A percentile compares a stretch with the other conserved stretches of the same genome.
phyloP scores from a whole-genome alignment of 129 eudicot genomes.

The Ambrosia artemisiifolia region DNA sequence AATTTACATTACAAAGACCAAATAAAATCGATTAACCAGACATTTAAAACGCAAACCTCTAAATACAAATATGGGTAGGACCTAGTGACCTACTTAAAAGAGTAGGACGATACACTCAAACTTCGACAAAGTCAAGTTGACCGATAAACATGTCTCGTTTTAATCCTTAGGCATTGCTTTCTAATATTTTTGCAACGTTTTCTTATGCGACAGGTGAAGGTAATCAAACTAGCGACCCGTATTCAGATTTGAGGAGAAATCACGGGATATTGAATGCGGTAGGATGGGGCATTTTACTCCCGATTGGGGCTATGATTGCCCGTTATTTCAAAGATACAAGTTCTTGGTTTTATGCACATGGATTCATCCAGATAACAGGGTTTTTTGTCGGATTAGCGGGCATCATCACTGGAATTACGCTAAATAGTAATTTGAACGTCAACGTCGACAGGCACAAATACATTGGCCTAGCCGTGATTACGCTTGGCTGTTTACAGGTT shows the following conservation, averaged over 20 bases:
- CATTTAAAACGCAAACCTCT: neutral
- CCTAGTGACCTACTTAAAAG: neutral
- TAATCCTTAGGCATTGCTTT: neutral
- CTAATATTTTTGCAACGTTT: neutral
- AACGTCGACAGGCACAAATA: constrained; percentile 56
- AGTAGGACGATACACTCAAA: neutral
- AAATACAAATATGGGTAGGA: neutral
- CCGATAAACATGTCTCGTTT: neutral
- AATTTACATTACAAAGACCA: neutral
- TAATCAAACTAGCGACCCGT: constrained; percentile 36
- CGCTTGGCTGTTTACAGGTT: constrained; percentile 81
- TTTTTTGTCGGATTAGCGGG: constrained; percentile 67
- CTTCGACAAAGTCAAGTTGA: neutral
- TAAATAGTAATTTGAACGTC: constrained; percentile 40
- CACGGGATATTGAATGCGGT: constrained; percentile 77
- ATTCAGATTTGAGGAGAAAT: constrained; percentile 44
- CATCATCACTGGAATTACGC: constrained; percentile 50
- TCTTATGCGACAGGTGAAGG: constrained; percentile 50
- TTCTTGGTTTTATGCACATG: constrained; percentile 62
- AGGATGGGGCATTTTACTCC: constrained; percentile 78
- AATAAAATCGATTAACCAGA: neutral
- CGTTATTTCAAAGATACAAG: constrained; percentile 51
- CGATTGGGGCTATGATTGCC: constrained; percentile 70
- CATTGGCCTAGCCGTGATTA: constrained; percentile 58
- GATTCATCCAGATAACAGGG: constrained; percentile 47